Percentiles rank a stretch among this genome's conserved stretches.
These are phyloP conservation scores for Aspergillus piperis DNA, from an alignment of 2,329 filamentous ascomycete genomes.

Conservation along the genomic window DNA sequence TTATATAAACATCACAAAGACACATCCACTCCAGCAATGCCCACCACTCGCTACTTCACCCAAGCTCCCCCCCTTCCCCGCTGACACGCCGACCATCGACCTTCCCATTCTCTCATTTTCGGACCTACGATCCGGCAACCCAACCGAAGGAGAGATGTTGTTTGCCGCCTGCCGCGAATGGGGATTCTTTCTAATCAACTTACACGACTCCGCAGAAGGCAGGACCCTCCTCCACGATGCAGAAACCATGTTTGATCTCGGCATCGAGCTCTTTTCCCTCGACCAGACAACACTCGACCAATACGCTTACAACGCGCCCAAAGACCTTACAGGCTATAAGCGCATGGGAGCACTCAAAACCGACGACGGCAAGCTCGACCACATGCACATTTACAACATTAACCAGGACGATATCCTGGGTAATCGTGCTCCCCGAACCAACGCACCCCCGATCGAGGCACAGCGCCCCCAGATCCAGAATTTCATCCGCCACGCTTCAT, in stretches of 20 bases:
- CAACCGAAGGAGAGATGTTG: slow-evolving; percentile 5
- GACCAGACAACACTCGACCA: slow-evolving; percentile 10
- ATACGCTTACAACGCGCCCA: slow-evolving; percentile 12
- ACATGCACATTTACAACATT: slow-evolving; percentile 33
- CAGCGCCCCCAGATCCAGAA: neutral
- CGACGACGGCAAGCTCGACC: slow-evolving; percentile 28
- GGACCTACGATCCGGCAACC: neutral
- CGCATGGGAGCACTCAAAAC: slow-evolving; percentile 16
- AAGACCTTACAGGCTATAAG: slow-evolving; percentile 19
- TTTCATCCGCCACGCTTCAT: neutral
- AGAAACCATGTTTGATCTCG: slow-evolving; percentile 42
- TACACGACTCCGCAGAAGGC: slow-evolving; percentile 32
- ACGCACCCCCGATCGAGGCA: slow-evolving; percentile 13
- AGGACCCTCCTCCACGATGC: slow-evolving; percentile 42
- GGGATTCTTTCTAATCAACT: slow-evolving; percentile 56
- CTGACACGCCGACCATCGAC: neutral
- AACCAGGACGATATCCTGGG: slow-evolving; percentile 35
- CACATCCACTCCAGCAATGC: slow-evolving; percentile 1
- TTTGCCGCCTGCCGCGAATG: slow-evolving; percentile 40
- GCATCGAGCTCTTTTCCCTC: slow-evolving; percentile 6
- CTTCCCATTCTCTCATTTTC: slow-evolving; percentile 13
- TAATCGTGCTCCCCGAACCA: slow-evolving; percentile 15
- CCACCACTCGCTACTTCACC: slow-evolving; percentile 8
- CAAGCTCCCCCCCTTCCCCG: slow-evolving; percentile 14
- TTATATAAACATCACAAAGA: too few species aligned